Conservation (phyloP, 2,329 filamentous ascomycete species). For the Aurifilum marmelostoma region DNA sequence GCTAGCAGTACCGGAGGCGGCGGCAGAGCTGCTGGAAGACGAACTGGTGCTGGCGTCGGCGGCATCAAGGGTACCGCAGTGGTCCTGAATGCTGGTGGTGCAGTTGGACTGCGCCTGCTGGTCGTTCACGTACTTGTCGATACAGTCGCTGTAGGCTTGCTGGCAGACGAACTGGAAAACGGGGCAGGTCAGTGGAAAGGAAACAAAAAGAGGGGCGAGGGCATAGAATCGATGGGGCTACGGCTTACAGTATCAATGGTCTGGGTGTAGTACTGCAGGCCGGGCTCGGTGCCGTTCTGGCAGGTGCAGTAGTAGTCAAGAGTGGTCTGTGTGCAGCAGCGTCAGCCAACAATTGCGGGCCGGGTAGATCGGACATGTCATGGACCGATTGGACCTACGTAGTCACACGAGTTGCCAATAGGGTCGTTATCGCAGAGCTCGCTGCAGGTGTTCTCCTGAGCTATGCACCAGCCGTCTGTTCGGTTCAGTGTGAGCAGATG, state of each 20-base stretch:
- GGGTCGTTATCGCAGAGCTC: constrained; percentile 49
- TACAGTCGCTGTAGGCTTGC: constrained; percentile 53
- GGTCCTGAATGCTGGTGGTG: constrained; percentile 48
- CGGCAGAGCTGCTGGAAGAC: constrained; percentile 21
- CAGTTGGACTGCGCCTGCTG: constrained; percentile 51
- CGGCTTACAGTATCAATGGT: constrained; percentile 50
- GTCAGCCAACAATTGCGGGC: constrained; percentile 25
- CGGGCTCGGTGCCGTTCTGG: constrained; percentile 52
- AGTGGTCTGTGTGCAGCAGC: constrained; percentile 38
- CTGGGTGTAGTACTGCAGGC: constrained; percentile 57
- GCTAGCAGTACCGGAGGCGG: constrained; percentile 28
- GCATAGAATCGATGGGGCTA: background rate
- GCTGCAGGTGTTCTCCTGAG: constrained; percentile 54
- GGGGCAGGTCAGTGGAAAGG: constrained; percentile 28
- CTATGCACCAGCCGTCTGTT: constrained; percentile 55
- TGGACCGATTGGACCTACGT: constrained; percentile 43
- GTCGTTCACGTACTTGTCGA: constrained; percentile 45
- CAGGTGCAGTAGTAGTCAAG: constrained; percentile 56
- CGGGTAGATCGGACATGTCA: background rate
- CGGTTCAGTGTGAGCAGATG: constrained; percentile 30
- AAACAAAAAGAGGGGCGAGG: no score
- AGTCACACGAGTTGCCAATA: constrained; percentile 48
- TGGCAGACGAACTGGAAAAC: constrained; percentile 53
- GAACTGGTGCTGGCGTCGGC: constrained; percentile 29
- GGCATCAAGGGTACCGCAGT: constrained; percentile 52